A percentile compares a stretch with the other conserved stretches of the same genome.
Evolutionary conservation across 2,329 filamentous ascomycete genomes (phyloP).

Genomic region (Claviceps spartinae): DNA sequence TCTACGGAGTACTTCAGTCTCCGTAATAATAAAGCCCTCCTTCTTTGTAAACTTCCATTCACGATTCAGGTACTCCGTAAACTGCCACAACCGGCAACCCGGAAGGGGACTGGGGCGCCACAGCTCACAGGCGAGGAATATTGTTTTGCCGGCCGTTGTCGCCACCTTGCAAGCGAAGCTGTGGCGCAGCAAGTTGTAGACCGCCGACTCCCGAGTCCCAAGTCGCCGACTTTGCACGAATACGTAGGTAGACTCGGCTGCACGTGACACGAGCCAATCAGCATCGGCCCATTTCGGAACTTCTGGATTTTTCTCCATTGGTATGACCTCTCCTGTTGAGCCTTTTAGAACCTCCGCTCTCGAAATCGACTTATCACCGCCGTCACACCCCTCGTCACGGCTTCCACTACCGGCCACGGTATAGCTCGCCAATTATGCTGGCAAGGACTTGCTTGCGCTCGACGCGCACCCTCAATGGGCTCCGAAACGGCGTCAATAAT

Average conservation of each 20-base stretch:
- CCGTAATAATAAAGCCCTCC: not conserved
- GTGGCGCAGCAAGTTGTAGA: not conserved
- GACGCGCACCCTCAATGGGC: constrained; percentile 70
- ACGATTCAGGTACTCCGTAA: not conserved
- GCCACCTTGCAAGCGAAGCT: not conserved
- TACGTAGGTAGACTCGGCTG: constrained; percentile 8
- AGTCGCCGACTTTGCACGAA: no score
- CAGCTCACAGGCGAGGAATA: not conserved
- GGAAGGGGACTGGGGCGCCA: not conserved
- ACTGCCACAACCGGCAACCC: not conserved
- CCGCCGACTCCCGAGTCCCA: no score
- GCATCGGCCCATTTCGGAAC: constrained; percentile 29
- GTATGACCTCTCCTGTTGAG: constrained; percentile 24
- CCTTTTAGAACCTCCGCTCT: constrained; percentile 24
- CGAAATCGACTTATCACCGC: constrained; percentile 24
- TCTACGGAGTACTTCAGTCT: no score
- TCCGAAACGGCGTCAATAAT: constrained; percentile 58
- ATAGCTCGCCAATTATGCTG: constrained; percentile 60
- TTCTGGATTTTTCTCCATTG: constrained; percentile 26
- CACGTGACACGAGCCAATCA: constrained; percentile 29
- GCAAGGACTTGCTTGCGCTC: constrained; percentile 83
- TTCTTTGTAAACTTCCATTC: not conserved
- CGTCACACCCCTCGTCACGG: constrained; percentile 22
- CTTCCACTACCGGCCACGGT: constrained; percentile 23
- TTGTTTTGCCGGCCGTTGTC: not conserved